phyloP scores from a whole-genome alignment of 148 eudicot species.

The Chenopodium formosanum region DNA sequence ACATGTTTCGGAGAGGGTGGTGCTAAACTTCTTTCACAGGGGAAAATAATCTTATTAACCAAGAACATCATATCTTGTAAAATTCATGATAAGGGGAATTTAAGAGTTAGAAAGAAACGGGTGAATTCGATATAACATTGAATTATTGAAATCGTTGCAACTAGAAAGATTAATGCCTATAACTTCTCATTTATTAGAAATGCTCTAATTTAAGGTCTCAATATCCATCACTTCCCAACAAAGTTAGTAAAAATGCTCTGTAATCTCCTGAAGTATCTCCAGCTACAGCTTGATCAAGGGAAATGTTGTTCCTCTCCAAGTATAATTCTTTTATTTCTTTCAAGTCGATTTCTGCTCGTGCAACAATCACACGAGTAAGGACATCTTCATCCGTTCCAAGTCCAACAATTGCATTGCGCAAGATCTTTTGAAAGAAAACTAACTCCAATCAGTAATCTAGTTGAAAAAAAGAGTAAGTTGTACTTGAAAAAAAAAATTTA shows the following conservation, averaged over 20 bases:
- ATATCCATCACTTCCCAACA: constrained; percentile 39
- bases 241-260: constrained; percentile 34
- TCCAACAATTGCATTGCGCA: constrained; percentile 37
- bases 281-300: constrained; percentile 41
- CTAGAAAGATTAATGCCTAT: not conserved
- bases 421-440: constrained; percentile 17
- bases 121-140: not conserved
- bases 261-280: constrained; percentile 48
- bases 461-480: no score
- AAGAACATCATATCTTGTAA: not conserved
- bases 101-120: not conserved
- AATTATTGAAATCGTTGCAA: constrained; percentile 18
- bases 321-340: constrained; percentile 41
- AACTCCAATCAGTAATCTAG: not conserved
- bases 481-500: no score
- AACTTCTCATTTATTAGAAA: not conserved
- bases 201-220: not conserved
- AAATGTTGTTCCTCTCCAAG: constrained; percentile 26
- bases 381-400: constrained; percentile 53
- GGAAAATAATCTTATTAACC: not conserved
- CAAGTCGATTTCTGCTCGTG: constrained; percentile 58
- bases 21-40: not conserved
- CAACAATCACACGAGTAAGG: constrained; percentile 44
- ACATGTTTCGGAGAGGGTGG: no score
- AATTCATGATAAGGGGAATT: not conserved